Evolutionary conservation across 148 eudicot genomes (phyloP), one percentile per base, ranked within the genome.

Genomic region (Gaultheria prostrata): DNA sequence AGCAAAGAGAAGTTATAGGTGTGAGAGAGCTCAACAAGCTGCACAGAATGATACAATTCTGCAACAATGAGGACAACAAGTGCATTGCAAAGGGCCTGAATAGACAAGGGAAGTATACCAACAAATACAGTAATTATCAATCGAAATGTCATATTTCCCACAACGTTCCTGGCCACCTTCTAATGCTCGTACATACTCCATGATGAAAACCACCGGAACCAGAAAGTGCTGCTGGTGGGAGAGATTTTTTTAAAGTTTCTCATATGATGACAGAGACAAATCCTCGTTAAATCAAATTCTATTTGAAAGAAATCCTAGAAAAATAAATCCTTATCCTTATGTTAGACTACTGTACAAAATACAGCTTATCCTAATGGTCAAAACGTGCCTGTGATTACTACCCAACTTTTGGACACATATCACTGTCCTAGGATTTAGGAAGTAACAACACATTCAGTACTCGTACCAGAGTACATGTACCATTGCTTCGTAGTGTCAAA

Each of bases 161-260:
- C 30, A 45, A 18, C 10, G 1, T 35, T 43, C 7, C 35, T 76
- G 26, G 56, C 33, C 13, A 18, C 56, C 57, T 33, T 48, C 56
- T 76, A 76, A 76, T 75, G 79, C 79, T 43, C 8, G 26, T 24
- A 76, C 56, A 76, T 48, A n/a, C 57, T 48, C 28, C 7, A 75
- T 24, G 57, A 45, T n/a, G 35, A 24, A 20, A 13, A 48, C 20
- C 12, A 12, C 33, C 13, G 1, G 33, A 28, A 24, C 13, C 0
- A 35, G 18, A 46, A 49, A 26, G 32, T 76, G 71, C 13, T 9
- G 71, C 71, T 65, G 30, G n/a, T 59, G 26, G 21, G 28, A 43
- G 46, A 2, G n/a, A 18, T 4, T 17, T 15, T 51, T 56, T 56
- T 56, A 56, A 17, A 56, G 67, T 18, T 59, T 8, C 67, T 59